Evolutionary conservation across 1,284 basidiomycete genomes (phyloP), one percentile per base, ranked within the genome.

Genomic region (Fomitopsis betulina): DNA sequence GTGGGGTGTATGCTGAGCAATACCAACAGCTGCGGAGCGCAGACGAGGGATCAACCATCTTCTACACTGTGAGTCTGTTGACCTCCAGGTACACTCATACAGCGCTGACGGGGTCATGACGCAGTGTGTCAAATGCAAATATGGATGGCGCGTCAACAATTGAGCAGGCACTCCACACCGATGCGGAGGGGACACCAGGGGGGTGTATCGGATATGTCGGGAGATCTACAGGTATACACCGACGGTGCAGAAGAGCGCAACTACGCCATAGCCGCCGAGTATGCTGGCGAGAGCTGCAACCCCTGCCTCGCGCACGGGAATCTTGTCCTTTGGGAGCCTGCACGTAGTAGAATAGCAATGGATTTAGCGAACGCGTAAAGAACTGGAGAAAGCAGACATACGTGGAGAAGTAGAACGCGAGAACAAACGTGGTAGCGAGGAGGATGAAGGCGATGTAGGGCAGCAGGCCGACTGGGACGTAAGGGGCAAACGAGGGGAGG

Each of bases 331-430:
- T 64, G 88, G 86, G 52, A 93, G 80, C 38, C 91, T 92, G 72
- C 58, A 66, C 13, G 59, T 38, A 56, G 49, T 56, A 38, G 55
- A 60, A 37, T 1, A 37, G 35, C 13, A 23, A 53, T 47, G 47
- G 61, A 64, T 65, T 37, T 37, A 37, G 35, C 35, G 43, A 66
- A 60, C 51, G 53, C 64, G 54, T 40, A 51, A 33, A 54, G 49
- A 33, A 21, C 5, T 30, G 17, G 1, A 51, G 49, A 27, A 37
- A 13, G 19, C 38, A 23, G 51, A 79, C 84, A 68, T 70, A 94
- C 94, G 91, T 95, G 59, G 93, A 88, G 73, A 93, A 93, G 77
- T 94, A 92, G 78, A 96, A 96, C 0, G 87, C 83, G 53, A 95
- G 83, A 21, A 71, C 81, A 68, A 96, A 95, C 1, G 93, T 93